These are phyloP conservation scores for Aspergillus luchuensis DNA, from an alignment of 2,329 filamentous ascomycete species.

Conservation along the genomic window DNA sequence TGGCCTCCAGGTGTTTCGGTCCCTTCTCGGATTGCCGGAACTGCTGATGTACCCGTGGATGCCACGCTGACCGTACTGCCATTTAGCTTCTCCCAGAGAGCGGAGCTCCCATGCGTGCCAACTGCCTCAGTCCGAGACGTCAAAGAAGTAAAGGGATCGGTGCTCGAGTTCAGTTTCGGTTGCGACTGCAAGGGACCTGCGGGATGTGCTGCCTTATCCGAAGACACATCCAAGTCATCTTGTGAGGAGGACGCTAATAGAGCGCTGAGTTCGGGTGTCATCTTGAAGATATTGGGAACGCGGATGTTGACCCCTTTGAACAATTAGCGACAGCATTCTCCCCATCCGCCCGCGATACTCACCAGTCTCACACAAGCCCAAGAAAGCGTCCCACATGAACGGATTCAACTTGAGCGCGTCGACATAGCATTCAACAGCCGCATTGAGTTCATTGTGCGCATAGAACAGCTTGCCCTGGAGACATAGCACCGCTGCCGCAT, in stretches of 20 bases:
- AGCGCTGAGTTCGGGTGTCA: slow-evolving; percentile 64
- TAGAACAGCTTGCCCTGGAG: slow-evolving; percentile 85
- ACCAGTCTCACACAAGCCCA: slow-evolving; percentile 78
- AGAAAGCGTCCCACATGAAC: slow-evolving; percentile 98
- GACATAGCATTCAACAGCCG: slow-evolving; percentile 83
- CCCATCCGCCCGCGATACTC: slow-evolving; percentile 21
- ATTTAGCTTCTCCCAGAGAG: slow-evolving; percentile 53
- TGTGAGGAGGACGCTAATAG: slow-evolving; percentile 45
- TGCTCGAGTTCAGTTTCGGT: slow-evolving; percentile 37
- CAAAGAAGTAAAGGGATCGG: slow-evolving; percentile 48
- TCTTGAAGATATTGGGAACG: slow-evolving; percentile 82
- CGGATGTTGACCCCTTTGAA: slow-evolving; percentile 73
- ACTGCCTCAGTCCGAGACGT: slow-evolving; percentile 37
- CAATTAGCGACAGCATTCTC: background rate
- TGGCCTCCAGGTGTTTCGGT: slow-evolving; percentile 65
- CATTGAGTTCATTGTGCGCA: slow-evolving; percentile 75
- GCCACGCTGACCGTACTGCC: slow-evolving; percentile 48
- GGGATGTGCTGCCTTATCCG: slow-evolving; percentile 37
- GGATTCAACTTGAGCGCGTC: slow-evolving; percentile 87
- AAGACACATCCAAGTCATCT: slow-evolving; percentile 31
- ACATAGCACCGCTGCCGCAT: slow-evolving; percentile 80
- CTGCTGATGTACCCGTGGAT: slow-evolving; percentile 30
- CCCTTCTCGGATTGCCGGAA: slow-evolving; percentile 51
- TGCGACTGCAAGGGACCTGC: slow-evolving; percentile 41
- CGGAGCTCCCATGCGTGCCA: slow-evolving; percentile 44